Percentiles rank a stretch among this genome's conserved stretches.
phyloP scores from a whole-genome alignment of 2,329 filamentous ascomycete species.

The Clonostachys solani region DNA sequence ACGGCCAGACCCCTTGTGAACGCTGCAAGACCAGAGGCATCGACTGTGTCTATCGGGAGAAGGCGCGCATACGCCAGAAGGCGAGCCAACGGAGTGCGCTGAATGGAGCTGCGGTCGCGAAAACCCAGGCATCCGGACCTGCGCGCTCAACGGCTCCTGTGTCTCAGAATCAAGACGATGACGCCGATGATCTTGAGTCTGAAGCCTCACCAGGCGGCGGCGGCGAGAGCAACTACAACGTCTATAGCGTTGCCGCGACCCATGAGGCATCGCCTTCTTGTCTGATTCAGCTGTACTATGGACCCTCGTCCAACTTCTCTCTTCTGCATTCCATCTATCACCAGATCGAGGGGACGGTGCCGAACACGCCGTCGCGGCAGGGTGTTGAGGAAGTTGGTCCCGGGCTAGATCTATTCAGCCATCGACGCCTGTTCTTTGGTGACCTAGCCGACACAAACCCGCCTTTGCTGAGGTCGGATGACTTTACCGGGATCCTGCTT shows the following conservation, averaged over 20 bases:
- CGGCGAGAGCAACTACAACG: constrained; percentile 21
- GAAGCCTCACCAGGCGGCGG: constrained; percentile 6
- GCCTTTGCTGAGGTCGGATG: constrained; percentile 8
- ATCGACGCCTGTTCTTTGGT: constrained; percentile 20
- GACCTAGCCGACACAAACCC: constrained; percentile 29
- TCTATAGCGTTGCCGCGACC: constrained; percentile 37
- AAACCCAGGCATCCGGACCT: constrained; percentile 7
- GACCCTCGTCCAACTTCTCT: constrained; percentile 38
- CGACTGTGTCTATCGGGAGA: constrained; percentile 21
- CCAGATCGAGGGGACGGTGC: constrained; percentile 19
- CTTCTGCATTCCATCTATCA: constrained; percentile 26
- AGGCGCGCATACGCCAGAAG: constrained; percentile 13
- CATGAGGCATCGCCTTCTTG: constrained; percentile 38
- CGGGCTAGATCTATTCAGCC: constrained; percentile 21
- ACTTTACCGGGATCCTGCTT: constrained; percentile 25
- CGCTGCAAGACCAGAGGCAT: constrained; percentile 16
- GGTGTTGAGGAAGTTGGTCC: constrained; percentile 21
- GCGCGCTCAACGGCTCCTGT: constrained; percentile 8
- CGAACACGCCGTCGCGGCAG: constrained; percentile 11
- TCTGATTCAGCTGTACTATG: constrained; percentile 38
- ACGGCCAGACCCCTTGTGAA: constrained; percentile 20
- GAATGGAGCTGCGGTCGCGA: constrained; percentile 12
- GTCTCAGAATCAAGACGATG: background rate
- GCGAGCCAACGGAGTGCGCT: constrained; percentile 5
- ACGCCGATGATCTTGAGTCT: background rate